Percentiles rank a stretch among this genome's conserved stretches.
phyloP scores from a whole-genome alignment of 2,329 filamentous ascomycete genomes.

The Diaporthe batatas region DNA sequence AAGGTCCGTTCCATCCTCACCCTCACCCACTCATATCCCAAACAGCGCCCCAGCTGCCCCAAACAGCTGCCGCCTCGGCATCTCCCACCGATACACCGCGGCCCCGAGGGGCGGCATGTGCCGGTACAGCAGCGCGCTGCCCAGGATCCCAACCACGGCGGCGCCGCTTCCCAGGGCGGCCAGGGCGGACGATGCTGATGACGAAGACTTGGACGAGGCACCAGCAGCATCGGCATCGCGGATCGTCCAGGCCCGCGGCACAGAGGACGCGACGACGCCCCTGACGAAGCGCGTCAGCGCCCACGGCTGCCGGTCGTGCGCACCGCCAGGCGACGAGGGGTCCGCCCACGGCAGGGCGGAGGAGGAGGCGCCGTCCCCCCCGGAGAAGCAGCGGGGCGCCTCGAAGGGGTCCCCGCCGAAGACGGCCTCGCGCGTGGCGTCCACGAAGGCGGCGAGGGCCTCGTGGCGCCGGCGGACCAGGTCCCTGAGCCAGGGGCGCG shows the following conservation, averaged over 20 bases:
- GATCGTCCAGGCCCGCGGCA: slow-evolving; percentile 36
- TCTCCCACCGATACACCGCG: slow-evolving; percentile 38
- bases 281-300: slow-evolving; percentile 35
- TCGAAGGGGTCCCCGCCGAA: slow-evolving; percentile 39
- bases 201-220: neutral
- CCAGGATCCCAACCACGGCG: slow-evolving; percentile 31
- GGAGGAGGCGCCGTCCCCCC: too few species aligned
- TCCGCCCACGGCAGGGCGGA: slow-evolving; percentile 37
- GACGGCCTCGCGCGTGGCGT: slow-evolving; percentile 38
- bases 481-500: slow-evolving; percentile 52
- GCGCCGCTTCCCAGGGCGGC: slow-evolving; percentile 28
- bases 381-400: slow-evolving; percentile 22
- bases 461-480: slow-evolving; percentile 44
- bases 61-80: slow-evolving; percentile 34
- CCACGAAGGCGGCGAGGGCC: slow-evolving; percentile 46
- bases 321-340: neutral
- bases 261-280: slow-evolving; percentile 32
- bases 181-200: neutral
- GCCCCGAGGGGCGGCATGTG: slow-evolving; percentile 41
- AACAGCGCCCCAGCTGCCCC: slow-evolving; percentile 39
- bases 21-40: slow-evolving; percentile 14
- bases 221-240: neutral
- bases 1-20: too few species aligned
- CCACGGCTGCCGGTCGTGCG: slow-evolving; percentile 7
- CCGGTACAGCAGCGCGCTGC: slow-evolving; percentile 40